Conservation (phyloP, 768 basidiomycete genomes). For the Lentinula boryana region DNA sequence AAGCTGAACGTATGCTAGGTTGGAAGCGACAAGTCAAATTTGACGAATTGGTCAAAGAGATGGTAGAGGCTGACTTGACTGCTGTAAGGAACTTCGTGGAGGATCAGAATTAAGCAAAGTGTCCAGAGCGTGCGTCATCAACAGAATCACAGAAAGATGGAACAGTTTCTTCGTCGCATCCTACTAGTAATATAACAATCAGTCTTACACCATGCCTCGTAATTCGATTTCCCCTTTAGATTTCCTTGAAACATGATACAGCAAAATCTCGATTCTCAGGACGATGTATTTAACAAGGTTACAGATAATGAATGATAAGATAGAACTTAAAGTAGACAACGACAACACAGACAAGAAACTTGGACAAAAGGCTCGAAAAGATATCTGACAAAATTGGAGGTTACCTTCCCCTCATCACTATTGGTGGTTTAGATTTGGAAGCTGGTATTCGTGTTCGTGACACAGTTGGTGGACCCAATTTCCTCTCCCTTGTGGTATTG, state of each 20-base stretch:
- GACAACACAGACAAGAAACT: neutral
- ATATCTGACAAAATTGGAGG: neutral
- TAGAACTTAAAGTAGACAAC: neutral
- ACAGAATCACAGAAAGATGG: neutral
- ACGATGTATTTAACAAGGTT: neutral
- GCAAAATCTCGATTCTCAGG: neutral
- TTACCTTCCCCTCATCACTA: neutral
- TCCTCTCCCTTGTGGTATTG: neutral
- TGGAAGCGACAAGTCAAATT: conserved; percentile 90
- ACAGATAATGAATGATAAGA: neutral
- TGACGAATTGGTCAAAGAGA: conserved; percentile 81
- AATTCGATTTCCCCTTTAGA: too few species aligned
- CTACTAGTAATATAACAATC: neutral
- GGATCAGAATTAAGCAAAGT: conserved; percentile 64
- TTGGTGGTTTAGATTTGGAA: neutral
- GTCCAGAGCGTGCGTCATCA: neutral
- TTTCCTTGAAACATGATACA: neutral
- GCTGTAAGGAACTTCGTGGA: conserved; percentile 71
- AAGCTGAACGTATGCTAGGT: conserved; percentile 82
- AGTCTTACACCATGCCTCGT: too few species aligned
- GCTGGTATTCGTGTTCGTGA: neutral
- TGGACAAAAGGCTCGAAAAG: neutral
- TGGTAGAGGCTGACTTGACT: conserved; percentile 81
- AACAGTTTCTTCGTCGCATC: neutral
- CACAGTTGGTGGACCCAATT: neutral